A percentile compares a stretch with the other conserved stretches of the same genome.
These are phyloP conservation scores for Penicillium sp. DNA, from an alignment of 2,329 filamentous ascomycete genomes.

Conservation along the genomic window DNA sequence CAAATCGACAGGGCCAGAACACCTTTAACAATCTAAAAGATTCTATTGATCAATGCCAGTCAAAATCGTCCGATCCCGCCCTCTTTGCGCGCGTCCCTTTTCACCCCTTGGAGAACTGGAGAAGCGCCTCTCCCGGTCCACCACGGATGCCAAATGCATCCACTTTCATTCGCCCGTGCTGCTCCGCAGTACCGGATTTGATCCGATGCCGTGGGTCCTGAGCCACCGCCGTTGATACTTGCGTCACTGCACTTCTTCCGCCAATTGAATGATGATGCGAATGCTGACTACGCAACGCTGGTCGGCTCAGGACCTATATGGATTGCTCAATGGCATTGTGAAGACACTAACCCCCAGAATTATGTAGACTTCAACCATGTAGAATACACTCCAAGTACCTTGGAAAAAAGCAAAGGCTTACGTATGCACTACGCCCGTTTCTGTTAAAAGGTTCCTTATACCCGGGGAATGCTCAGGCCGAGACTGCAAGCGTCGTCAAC, in stretches of 20 bases:
- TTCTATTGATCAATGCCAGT: neutral
- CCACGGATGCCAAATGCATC: slow-evolving; percentile 21
- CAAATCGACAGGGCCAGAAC: neutral
- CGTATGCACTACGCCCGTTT: neutral
- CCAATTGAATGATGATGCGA: neutral
- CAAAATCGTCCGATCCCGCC: neutral
- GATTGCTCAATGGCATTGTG: neutral
- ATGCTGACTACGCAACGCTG: neutral
- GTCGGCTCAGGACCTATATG: neutral
- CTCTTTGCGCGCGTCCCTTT: slow-evolving; percentile 1
- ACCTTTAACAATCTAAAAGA: neutral
- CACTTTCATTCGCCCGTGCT: slow-evolving; percentile 16
- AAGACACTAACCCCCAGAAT: neutral
- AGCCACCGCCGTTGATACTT: slow-evolving; percentile 6
- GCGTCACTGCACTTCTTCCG: neutral
- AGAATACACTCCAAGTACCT: too few species aligned
- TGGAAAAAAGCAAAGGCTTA: neutral
- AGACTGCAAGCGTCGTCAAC: neutral
- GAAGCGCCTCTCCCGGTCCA: slow-evolving; percentile 12
- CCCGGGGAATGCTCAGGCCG: neutral
- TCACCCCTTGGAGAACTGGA: slow-evolving; percentile 10
- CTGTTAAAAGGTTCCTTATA: neutral
- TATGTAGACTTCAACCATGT: too few species aligned
- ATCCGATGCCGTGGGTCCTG: slow-evolving; percentile 17
- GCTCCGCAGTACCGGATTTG: slow-evolving; percentile 5